Percentiles rank a stretch among this genome's conserved stretches.
Conservation (phyloP, 495 filamentous ascomycete genomes). For the Penicillium roqueforti region DNA sequence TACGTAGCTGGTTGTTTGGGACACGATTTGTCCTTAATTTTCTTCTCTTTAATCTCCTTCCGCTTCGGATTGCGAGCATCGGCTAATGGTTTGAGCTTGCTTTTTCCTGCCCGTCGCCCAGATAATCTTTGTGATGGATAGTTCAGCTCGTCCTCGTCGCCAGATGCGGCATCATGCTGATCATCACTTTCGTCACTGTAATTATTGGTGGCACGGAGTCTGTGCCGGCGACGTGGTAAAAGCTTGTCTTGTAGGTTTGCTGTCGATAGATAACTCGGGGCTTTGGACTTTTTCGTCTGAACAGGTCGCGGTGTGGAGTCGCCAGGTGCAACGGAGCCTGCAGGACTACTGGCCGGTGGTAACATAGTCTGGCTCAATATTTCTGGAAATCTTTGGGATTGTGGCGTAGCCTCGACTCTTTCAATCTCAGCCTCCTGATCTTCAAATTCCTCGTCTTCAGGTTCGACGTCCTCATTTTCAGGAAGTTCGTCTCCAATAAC, state of each 20-base stretch:
- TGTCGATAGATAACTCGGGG: constrained; percentile 41
- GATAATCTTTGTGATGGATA: constrained; percentile 28
- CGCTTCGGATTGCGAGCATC: constrained; percentile 15
- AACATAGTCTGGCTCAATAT: constrained; percentile 48
- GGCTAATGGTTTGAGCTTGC: constrained; percentile 18
- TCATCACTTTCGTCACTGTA: constrained; percentile 36
- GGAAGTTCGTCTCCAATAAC: neutral
- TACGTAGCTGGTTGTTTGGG: constrained; percentile 1
- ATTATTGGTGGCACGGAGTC: constrained; percentile 15
- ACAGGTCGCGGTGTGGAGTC: constrained; percentile 9
- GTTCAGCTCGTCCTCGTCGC: constrained; percentile 42
- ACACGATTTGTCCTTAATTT: constrained; percentile 5
- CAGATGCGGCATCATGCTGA: constrained; percentile 25
- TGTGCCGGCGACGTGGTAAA: constrained; percentile 39
- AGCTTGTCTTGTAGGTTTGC: constrained; percentile 45
- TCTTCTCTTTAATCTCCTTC: constrained; percentile 7
- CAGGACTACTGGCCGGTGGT: constrained; percentile 48
- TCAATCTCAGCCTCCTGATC: neutral
- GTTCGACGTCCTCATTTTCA: neutral
- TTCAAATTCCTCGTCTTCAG: neutral
- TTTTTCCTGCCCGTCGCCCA: constrained; percentile 11
- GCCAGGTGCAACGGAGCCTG: constrained; percentile 8
- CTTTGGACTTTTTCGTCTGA: constrained; percentile 29
- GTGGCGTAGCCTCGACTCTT: constrained; percentile 11
- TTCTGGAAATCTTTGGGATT: constrained; percentile 26